These are phyloP conservation scores for Podospora australis DNA, from an alignment of 495 filamentous ascomycete species.

Conservation along the genomic window DNA sequence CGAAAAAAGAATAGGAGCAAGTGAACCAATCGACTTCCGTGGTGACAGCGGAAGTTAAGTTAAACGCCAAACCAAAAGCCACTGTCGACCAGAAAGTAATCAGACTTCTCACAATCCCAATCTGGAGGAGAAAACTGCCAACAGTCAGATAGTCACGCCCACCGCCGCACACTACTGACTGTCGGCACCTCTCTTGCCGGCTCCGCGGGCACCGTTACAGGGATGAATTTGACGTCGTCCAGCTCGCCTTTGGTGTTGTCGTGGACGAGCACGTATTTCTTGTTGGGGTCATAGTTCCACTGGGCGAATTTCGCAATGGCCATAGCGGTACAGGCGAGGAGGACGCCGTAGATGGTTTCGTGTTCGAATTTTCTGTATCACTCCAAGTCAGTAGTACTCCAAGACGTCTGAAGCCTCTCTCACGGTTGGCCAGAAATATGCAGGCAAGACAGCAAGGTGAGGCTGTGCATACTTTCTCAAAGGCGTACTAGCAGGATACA, in stretches of 20 bases:
- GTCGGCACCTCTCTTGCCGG: conserved; percentile 1
- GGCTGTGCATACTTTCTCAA: conserved; percentile 8
- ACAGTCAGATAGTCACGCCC: too few relatives aligned
- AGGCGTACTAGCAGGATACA: conserved; percentile 1
- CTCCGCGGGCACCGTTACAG: conserved; percentile 2
- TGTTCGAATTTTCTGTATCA: neutral
- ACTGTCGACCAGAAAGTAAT: too few relatives aligned
- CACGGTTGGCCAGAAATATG: too few relatives aligned
- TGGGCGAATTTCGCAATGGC: conserved; percentile 7
- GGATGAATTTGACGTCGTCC: conserved; percentile 14
- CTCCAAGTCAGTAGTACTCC: neutral
- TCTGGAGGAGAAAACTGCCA: neutral
- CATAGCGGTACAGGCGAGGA: conserved; percentile 9
- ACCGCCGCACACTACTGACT: neutral
- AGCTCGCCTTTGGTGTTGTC: conserved; percentile 15
- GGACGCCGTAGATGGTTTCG: conserved; percentile 9
- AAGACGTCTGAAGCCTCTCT: too few relatives aligned
- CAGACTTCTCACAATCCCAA: neutral
- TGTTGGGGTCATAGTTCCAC: neutral
- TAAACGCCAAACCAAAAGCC: too few relatives aligned
- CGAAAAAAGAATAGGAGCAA: too few relatives aligned
- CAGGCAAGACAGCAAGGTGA: too few relatives aligned
- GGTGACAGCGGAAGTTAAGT: too few relatives aligned
- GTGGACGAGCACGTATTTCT: conserved; percentile 12
- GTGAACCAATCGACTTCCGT: too few relatives aligned